Conservation (phyloP, 176 grass and related monocot species). For the Oryza meridionalis region DNA sequence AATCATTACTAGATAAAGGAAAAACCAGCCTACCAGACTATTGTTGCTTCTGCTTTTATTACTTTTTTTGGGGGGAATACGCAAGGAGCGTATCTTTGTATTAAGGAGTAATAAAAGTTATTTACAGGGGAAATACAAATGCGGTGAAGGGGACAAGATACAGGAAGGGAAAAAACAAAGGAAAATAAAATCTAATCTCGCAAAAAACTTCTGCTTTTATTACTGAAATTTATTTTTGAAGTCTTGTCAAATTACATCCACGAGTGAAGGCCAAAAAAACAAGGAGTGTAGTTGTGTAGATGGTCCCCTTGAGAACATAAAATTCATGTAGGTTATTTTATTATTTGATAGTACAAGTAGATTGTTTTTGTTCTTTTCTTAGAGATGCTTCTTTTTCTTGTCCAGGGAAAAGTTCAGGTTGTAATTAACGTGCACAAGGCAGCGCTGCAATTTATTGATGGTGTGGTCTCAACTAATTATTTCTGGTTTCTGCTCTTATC, state of each 20-base stretch:
- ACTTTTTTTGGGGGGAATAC: not conserved
- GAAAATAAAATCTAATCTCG: too few species aligned
- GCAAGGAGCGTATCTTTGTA: too few species aligned
- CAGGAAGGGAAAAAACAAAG: too few species aligned
- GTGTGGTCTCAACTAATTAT: constrained; percentile 30
- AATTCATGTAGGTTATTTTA: not conserved
- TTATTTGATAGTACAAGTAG: not conserved
- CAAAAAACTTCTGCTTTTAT: not conserved
- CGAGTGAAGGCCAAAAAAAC: not conserved
- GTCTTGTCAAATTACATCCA: too few species aligned
- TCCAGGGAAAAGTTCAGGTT: constrained; percentile 71
- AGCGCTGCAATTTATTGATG: constrained; percentile 75
- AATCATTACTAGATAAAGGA: not conserved
- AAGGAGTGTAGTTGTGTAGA: not conserved
- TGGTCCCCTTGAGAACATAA: too few species aligned
- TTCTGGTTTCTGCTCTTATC: constrained; percentile 20
- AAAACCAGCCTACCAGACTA: not conserved
- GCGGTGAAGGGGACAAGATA: too few species aligned
- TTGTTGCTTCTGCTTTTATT: not conserved
- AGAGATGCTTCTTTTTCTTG: constrained; percentile 12
- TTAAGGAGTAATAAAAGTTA: too few species aligned
- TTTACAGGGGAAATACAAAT: too few species aligned
- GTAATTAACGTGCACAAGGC: constrained; percentile 75
- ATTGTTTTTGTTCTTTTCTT: not conserved
- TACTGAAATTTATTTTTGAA: not conserved